Percentiles rank a stretch among this genome's conserved stretches.
Conservation (phyloP, 257 asterid genomes). For the Salvia splendens region DNA sequence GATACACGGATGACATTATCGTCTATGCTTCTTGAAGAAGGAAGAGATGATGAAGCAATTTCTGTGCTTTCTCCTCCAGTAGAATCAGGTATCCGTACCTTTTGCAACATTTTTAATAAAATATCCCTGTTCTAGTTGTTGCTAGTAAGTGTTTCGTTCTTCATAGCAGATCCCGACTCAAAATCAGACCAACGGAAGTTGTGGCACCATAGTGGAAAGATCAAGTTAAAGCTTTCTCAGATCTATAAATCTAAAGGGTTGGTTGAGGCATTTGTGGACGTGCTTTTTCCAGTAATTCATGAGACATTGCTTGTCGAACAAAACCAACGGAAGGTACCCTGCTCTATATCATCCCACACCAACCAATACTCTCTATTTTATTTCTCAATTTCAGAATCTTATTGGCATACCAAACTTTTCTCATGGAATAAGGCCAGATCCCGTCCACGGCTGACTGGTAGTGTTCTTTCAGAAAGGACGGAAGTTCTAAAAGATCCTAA, state of each 20-base stretch:
- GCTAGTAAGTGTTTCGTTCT: conserved; percentile 21
- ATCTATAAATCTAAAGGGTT: conserved; percentile 72
- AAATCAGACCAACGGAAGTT: conserved; percentile 39
- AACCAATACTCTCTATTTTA: neutral
- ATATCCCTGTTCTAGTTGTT: conserved; percentile 24
- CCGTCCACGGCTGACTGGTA: conserved; percentile 55
- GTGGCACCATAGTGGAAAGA: conserved; percentile 80
- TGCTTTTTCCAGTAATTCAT: conserved; percentile 68
- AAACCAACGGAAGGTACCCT: conserved; percentile 58
- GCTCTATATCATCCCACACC: neutral
- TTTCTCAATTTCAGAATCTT: conserved; percentile 20
- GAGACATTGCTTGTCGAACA: conserved; percentile 64
- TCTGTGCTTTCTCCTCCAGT: conserved; percentile 77
- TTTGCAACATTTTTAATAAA: conserved; percentile 16
- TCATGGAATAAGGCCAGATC: conserved; percentile 51
- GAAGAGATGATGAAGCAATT: conserved; percentile 79
- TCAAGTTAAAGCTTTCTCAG: conserved; percentile 77
- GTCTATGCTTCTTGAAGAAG: conserved; percentile 78
- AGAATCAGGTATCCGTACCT: conserved; percentile 46
- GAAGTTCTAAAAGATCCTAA: conserved; percentile 62
- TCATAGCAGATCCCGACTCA: conserved; percentile 39
- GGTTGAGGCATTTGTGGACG: conserved; percentile 60
- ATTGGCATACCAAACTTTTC: conserved; percentile 25
- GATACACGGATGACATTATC: conserved; percentile 74
- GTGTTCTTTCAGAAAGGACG: conserved; percentile 66